Conservation (phyloP, 1,139 yeast species). For the Protomyces inouyei region DNA sequence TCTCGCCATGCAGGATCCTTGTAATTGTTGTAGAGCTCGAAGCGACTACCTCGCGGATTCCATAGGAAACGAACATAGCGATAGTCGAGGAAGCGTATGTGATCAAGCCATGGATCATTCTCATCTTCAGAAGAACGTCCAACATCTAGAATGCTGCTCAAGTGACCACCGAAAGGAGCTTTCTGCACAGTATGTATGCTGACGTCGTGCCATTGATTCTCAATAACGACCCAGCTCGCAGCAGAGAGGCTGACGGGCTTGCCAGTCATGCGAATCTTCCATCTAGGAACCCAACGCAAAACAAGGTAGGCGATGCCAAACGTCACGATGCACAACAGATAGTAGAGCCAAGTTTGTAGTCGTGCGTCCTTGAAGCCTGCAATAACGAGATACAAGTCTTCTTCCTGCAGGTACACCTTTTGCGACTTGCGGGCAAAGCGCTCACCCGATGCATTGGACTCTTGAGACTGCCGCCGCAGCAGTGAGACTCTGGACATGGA, state of each 20-base stretch:
- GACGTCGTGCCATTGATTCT: conserved; percentile 87
- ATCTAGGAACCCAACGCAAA: conserved; percentile 80
- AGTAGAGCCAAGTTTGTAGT: conserved; percentile 49
- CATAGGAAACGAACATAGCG: conserved; percentile 78
- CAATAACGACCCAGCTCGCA: conserved; percentile 91
- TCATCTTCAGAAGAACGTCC: conserved; percentile 36
- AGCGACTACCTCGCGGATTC: conserved; percentile 80
- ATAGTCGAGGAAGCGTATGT: conserved; percentile 65
- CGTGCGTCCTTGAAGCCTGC: conserved; percentile 72
- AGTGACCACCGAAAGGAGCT: conserved; percentile 60
- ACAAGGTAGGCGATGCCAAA: conserved; percentile 68
- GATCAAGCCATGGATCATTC: conserved; percentile 56
- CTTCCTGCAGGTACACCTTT: conserved; percentile 88
- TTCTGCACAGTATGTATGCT: conserved; percentile 54
- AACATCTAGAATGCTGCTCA: conserved; percentile 57
- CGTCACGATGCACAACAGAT: conserved; percentile 53
- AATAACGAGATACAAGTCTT: conserved; percentile 85
- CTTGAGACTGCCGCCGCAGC: conserved; percentile 11
- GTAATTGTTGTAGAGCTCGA: conserved; percentile 82
- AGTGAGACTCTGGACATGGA: conserved; percentile 7
- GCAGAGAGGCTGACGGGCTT: conserved; percentile 61
- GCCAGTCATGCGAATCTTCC: conserved; percentile 66
- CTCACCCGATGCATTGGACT: conserved; percentile 3
- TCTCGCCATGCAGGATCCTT: conserved; percentile 64
- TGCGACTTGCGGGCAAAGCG: conserved; percentile 43